phyloP scores from a whole-genome alignment of 2,329 filamentous ascomycete species.

The Madurella fahalii region DNA sequence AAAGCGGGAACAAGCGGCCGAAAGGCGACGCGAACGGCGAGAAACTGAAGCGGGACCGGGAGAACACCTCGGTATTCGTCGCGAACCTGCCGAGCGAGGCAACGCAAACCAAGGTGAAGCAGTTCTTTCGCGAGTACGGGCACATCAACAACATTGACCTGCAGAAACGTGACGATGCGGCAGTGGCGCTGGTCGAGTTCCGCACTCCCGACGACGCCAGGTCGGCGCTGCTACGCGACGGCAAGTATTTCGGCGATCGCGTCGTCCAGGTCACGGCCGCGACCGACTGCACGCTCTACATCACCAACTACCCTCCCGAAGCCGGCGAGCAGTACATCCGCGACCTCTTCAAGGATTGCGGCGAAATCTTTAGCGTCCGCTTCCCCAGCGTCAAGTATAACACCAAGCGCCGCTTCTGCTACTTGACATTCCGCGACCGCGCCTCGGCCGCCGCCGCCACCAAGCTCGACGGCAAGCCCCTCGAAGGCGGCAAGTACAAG shows the following conservation, averaged over 20 bases:
- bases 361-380: conserved; percentile 78
- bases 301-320: conserved; percentile 82
- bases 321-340: conserved; percentile 69
- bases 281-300: conserved; percentile 75
- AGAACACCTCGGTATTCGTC: conserved; percentile 82
- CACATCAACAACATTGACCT: conserved; percentile 74
- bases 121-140: conserved; percentile 91
- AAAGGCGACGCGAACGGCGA: conserved; percentile 42
- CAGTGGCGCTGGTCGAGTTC: conserved; percentile 81
- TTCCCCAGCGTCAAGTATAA: conserved; percentile 91
- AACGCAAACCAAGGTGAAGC: conserved; percentile 68
- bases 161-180: conserved; percentile 54
- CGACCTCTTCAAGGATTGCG: conserved; percentile 67
- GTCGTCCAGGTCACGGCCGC: conserved; percentile 72
- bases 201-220: conserved; percentile 73
- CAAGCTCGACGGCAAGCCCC: conserved; percentile 63
- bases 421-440: conserved; percentile 76
- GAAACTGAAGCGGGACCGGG: conserved; percentile 74
- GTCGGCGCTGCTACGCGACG: conserved; percentile 75
- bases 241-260: conserved; percentile 70
- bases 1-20: conserved; percentile 62
- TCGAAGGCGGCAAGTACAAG: conserved; percentile 65
- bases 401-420: conserved; percentile 87
- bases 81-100: conserved; percentile 68
- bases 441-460: conserved; percentile 68